Evolutionary conservation across 2,329 filamentous ascomycete species (phyloP).

Genomic region (Claviceps maximensis): DNA sequence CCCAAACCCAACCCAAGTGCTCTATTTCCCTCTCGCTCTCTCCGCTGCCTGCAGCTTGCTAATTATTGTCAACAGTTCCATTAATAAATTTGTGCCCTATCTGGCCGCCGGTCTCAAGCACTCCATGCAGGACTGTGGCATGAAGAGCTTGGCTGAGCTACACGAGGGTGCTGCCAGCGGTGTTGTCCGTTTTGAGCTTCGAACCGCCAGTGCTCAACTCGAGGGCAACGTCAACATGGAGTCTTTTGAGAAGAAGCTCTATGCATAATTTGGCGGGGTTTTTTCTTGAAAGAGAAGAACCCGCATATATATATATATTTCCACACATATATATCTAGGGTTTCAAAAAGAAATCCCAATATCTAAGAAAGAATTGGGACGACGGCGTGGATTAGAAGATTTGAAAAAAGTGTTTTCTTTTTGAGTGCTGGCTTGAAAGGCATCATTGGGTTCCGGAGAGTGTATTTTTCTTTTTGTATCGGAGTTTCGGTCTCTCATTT

Average conservation of each 20-base stretch:
- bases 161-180: constrained; percentile 63
- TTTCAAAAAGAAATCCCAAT: no score
- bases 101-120: constrained; percentile 92
- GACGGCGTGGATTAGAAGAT: not conserved
- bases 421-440: not conserved
- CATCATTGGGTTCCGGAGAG: not conserved
- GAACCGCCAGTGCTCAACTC: constrained; percentile 86
- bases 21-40: no score
- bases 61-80: constrained; percentile 39
- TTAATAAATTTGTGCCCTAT: constrained; percentile 94
- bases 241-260: constrained; percentile 99
- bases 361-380: not conserved
- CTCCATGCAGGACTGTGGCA: constrained; percentile 89
- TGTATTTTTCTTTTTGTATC: not conserved
- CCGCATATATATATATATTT: no score
- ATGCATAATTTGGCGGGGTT: constrained; percentile 58
- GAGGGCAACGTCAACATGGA: constrained; percentile 98
- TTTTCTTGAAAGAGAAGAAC: no score
- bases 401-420: not conserved
- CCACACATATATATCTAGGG: no score
- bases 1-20: no score
- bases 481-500: constrained; percentile 2
- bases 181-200: constrained; percentile 78
- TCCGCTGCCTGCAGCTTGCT: constrained; percentile 11
- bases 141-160: constrained; percentile 64